phyloP scores from a whole-genome alignment of 2,329 filamentous ascomycete genomes.

The Calonectria naviculata region DNA sequence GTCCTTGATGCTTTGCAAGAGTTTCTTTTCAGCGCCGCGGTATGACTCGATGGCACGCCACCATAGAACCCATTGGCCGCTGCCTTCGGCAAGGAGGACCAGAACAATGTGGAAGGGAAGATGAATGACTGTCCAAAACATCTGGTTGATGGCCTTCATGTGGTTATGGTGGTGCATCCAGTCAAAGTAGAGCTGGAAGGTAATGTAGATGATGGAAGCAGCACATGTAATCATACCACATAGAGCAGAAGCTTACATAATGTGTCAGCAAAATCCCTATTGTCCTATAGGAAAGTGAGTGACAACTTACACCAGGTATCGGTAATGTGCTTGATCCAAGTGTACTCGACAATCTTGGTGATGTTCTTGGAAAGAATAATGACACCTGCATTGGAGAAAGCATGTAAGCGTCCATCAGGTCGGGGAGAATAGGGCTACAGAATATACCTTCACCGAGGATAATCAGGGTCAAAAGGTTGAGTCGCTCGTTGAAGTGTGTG shows the following conservation, averaged over 20 bases:
- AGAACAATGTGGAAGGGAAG: constrained; percentile 19
- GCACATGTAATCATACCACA: constrained; percentile 19
- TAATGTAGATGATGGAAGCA: constrained; percentile 17
- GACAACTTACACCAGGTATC: constrained; percentile 11
- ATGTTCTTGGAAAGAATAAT: constrained; percentile 21
- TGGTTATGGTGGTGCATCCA: constrained; percentile 26
- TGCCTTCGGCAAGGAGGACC: constrained; percentile 19
- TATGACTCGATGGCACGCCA: constrained; percentile 18
- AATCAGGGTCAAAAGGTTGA: constrained; percentile 21
- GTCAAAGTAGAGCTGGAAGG: constrained; percentile 26
- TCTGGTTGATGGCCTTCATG: constrained; percentile 15
- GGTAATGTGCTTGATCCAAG: constrained; percentile 5
- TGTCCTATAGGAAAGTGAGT: neutral
- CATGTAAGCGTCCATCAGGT: neutral
- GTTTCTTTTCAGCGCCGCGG: neutral
- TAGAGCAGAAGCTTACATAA: neutral
- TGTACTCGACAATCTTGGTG: constrained; percentile 22
- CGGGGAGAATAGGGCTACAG: neutral
- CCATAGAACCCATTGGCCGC: constrained; percentile 21
- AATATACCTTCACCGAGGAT: constrained; percentile 15
- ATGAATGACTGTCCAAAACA: constrained; percentile 19
- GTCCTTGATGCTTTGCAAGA: neutral
- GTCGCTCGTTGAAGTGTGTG: constrained; percentile 20
- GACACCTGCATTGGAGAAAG: neutral
- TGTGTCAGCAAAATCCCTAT: neutral